phyloP scores from a whole-genome alignment of 371 early-diverging fungal species.

The Syncephalastrum sp. region DNA sequence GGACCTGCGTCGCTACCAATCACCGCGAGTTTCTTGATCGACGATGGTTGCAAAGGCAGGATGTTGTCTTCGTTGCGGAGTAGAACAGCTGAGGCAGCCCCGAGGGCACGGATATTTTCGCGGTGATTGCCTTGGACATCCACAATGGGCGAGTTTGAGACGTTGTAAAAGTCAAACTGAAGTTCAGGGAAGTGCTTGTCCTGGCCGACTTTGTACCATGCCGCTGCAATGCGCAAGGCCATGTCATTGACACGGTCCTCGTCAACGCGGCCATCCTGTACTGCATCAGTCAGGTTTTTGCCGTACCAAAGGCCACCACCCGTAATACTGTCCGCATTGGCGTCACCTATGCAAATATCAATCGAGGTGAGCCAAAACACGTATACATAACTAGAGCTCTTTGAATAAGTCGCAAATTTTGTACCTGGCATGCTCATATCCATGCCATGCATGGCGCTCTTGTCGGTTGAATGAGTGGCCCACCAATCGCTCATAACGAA shows the following conservation, averaged over 20 bases:
- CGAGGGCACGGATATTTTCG: constrained; percentile 33
- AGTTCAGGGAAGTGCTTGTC: constrained; percentile 13
- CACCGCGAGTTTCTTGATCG: constrained; percentile 36
- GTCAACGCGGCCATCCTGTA: constrained; percentile 20
- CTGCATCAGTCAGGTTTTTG: constrained; percentile 28
- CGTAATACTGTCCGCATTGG: constrained; percentile 16
- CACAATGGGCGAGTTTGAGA: constrained; percentile 1
- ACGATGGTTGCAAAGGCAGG: constrained; percentile 26
- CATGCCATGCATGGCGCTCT: constrained; percentile 33
- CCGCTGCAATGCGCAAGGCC: constrained; percentile 51
- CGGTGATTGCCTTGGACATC: constrained; percentile 23
- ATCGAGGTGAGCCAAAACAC: too few species aligned
- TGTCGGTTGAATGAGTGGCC: constrained; percentile 12
- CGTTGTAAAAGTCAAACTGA: neutral
- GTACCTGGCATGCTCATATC: constrained; percentile 65
- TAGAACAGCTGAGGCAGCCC: constrained; percentile 49
- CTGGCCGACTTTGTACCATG: constrained; percentile 45
- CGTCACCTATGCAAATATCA: constrained; percentile 19
- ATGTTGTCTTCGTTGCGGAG: constrained; percentile 40
- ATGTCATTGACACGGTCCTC: constrained; percentile 47
- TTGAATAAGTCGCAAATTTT: constrained; percentile 19
- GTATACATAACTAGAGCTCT: too few species aligned
- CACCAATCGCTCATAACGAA: constrained; percentile 23
- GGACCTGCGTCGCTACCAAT: constrained; percentile 52
- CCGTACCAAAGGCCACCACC: constrained; percentile 33